Base-by-base conservation (phyloP, 2,329 filamentous ascomycete genomes). In the Tolypocladium pustulatum region DNA sequence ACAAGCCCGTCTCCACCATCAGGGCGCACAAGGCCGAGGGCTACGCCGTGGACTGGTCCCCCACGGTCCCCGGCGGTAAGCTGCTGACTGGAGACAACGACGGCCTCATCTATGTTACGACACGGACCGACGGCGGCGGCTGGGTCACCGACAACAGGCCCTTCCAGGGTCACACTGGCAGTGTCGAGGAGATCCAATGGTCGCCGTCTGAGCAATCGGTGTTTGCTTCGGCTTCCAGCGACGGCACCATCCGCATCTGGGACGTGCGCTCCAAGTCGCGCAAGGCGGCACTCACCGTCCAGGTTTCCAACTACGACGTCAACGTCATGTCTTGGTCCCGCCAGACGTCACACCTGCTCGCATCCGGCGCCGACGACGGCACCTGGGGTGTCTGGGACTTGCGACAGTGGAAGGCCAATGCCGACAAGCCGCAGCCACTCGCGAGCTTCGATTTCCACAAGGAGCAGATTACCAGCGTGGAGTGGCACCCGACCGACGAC, bases 401-500 rank as follows among this genome's bases (percentile, higher is more conserved):
- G 68, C 84, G 94, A 57, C 89, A 95, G 73, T 97, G 93, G 93
- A 97, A 96, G 77, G 73, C 71, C 59, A 71, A 77, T 37, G 76
- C 76, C 8, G 75, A 81, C 65, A 82, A 80, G 76, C 87, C 89
- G 7, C 86, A 86, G 54, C 89, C 94, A 1, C 89, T 97, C n/a
- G 94, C 94, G 4, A 89, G 88, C 66, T 99, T 97, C 76, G 82
- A 86, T 68, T 97, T 96, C 79, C 92, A 99, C 81, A 93, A 91
- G 74, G 91, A 97, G 74, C 94, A 96, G 66, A 91, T 99, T 67
- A 99, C 94, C 8, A 91, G 88, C 65, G 83, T 99, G 43, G 92
- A 97, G 76, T 99, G 94, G 93, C 93, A 97, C 73, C 93, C 94
- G 2, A 93, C 90, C 1, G 94, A 99, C 69, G 93, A 99, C 78